These are phyloP conservation scores for Pseudogymnoascus sp. DNA, from an alignment of 2,329 filamentous ascomycete genomes.

Conservation along the genomic window DNA sequence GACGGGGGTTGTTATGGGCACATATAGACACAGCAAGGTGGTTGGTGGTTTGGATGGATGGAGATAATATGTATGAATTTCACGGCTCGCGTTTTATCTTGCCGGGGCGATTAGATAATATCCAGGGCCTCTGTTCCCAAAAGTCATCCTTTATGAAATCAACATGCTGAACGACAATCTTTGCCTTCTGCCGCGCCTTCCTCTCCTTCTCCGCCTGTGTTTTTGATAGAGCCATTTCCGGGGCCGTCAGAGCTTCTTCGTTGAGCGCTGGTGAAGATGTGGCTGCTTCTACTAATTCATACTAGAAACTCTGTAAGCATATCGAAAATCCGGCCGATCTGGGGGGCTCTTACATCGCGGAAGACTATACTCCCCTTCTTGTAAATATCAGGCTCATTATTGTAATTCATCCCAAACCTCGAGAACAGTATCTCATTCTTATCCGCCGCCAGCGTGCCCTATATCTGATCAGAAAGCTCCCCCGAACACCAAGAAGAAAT, in stretches of 20 bases:
- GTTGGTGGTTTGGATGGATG: background rate
- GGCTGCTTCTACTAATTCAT: constrained; percentile 57
- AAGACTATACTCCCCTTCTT: constrained; percentile 90
- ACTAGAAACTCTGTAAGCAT: constrained; percentile 37
- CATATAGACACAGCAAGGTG: background rate
- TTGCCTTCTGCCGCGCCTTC: constrained; percentile 72
- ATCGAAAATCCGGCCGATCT: background rate
- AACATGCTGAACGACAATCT: constrained; percentile 72
- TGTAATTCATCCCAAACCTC: constrained; percentile 89
- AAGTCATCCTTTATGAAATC: constrained; percentile 96
- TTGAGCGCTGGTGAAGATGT: constrained; percentile 9
- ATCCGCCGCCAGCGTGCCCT: constrained; percentile 77
- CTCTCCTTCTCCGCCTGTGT: constrained; percentile 76
- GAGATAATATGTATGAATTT: constrained; percentile 9
- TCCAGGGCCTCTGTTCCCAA: constrained; percentile 81
- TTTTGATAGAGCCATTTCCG: constrained; percentile 55
- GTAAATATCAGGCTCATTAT: constrained; percentile 86
- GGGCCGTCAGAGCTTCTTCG: constrained; percentile 36
- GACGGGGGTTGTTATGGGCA: background rate
- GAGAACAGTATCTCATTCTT: constrained; percentile 96
- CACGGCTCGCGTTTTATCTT: constrained; percentile 52
- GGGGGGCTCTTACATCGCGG: constrained; percentile 43
- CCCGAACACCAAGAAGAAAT: constrained; percentile 6
- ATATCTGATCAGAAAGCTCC: constrained; percentile 17
- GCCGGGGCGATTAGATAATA: constrained; percentile 65